These are phyloP conservation scores for Eucalyptus viminalis DNA, from an alignment of 345 rosid species.

Conservation along the genomic window DNA sequence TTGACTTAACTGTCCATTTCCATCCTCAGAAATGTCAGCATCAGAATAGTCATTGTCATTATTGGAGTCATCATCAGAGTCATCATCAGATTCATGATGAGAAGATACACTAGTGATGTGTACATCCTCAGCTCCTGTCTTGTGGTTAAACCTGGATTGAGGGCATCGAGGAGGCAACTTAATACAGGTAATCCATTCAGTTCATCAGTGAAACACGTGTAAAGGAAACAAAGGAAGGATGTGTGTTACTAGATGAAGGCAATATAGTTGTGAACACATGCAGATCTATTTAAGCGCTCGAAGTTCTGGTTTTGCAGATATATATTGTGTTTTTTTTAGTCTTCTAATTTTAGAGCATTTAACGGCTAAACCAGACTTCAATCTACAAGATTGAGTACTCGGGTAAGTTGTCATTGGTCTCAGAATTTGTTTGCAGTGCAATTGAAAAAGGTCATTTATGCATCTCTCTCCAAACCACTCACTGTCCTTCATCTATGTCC, in stretches of 20 bases:
- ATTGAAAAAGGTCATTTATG: neutral
- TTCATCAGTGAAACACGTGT: neutral
- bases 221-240: neutral
- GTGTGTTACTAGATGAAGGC: neutral
- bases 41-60: conserved; percentile 21
- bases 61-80: conserved; percentile 15
- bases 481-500: neutral
- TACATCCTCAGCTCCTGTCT: conserved; percentile 83
- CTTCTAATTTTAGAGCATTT: neutral
- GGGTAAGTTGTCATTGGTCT: neutral
- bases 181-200: neutral
- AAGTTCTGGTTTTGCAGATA: neutral
- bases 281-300: neutral
- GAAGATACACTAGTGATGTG: conserved; percentile 51
- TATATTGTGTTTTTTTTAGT: neutral
- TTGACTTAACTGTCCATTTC: neutral
- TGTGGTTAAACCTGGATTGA: conserved; percentile 73
- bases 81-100: conserved; percentile 34
- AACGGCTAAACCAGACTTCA: neutral
- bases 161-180: neutral
- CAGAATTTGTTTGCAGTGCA: neutral
- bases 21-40: neutral
- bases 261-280: neutral
- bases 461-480: neutral
- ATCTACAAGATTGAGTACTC: neutral